Conservation (phyloP, 768 basidiomycete genomes). For the Lactarius hatsudake region DNA sequence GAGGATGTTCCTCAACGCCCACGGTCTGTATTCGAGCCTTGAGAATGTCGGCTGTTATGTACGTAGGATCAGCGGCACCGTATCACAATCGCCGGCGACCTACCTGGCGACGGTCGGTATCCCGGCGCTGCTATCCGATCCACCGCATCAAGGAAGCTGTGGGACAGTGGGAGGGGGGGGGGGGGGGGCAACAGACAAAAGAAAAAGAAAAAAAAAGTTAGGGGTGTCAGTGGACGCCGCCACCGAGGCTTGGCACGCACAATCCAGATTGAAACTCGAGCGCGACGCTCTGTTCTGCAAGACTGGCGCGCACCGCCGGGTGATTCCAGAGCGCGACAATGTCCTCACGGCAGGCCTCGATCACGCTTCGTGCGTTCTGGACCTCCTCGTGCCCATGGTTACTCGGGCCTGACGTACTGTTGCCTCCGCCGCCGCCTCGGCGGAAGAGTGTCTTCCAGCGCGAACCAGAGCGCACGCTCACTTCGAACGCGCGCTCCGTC, state of each 20-base stretch:
- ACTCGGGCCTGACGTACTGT: slow-evolving; percentile 23
- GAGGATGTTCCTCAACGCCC: slow-evolving; percentile 61
- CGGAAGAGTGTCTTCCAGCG: slow-evolving; percentile 51
- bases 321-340: slow-evolving; percentile 56
- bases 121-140: slow-evolving; percentile 47
- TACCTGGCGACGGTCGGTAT: slow-evolving; percentile 54
- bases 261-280: slow-evolving; percentile 61
- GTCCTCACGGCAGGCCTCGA: slow-evolving; percentile 53
- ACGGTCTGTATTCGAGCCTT: slow-evolving; percentile 61
- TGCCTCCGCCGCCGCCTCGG: slow-evolving; percentile 14
- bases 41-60: slow-evolving; percentile 54
- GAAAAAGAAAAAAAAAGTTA: not conserved
- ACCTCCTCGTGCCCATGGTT: slow-evolving; percentile 36
- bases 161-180: not conserved
- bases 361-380: slow-evolving; percentile 43
- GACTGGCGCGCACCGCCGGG: slow-evolving; percentile 40
- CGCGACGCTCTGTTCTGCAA: slow-evolving; percentile 44
- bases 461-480: slow-evolving; percentile 45
- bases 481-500: slow-evolving; percentile 46
- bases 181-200: not conserved
- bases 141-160: slow-evolving; percentile 59
- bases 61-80: not conserved
- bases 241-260: slow-evolving; percentile 39
- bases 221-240: not conserved
- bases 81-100: not conserved